Base-by-base conservation (phyloP, 345 rosid genomes). In the Hibiscus trionum region DNA sequence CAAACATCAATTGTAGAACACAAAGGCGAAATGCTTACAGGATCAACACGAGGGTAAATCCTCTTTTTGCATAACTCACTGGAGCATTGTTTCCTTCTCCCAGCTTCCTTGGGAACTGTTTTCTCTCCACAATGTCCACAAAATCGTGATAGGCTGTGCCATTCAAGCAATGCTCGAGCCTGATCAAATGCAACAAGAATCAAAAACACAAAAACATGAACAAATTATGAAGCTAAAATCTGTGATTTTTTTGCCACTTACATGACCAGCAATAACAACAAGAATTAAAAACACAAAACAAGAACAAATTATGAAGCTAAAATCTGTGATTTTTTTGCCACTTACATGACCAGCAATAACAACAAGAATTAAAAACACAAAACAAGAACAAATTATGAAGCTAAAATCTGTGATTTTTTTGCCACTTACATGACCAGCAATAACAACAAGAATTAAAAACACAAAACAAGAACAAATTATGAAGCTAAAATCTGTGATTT, bases 21-120 rank as follows among this genome's bases (percentile, higher is more conserved):
- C 56, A 63, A 55, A 55, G 7, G 33, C 15, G 52, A 4, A 50
- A 50, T 27, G 61, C 42, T 69, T 78, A 94, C 98, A 21, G 98
- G 93, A 77, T 94, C 98, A 80, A 90, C 84, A 79, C 97, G 97
- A 27, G 98, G 98, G 77, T 94, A 94, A 73, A 86, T 78, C 73
- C 85, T 90, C 76, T 82, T 86, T 47, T 77, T 85, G 84, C 98
- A 91, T 26, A 31, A 68, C 27, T 84, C 86, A 58, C 86, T 86
- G 2, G 83, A 80, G 82, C 97, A 94, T 65, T 90, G 87, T 59
- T 86, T 90, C 79, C 91, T 81, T 73, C 86, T 91, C 37, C 96
- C 96, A 70, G 97, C 96, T 82, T 94, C 98, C 77, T 11, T 80
- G 46, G 89, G 88, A 35, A 87, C 79, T n/a, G 86, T 87, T 77